These are phyloP conservation scores for Fraxinus quadrangulata DNA, from an alignment of 257 asterid genomes.

Conservation along the genomic window DNA sequence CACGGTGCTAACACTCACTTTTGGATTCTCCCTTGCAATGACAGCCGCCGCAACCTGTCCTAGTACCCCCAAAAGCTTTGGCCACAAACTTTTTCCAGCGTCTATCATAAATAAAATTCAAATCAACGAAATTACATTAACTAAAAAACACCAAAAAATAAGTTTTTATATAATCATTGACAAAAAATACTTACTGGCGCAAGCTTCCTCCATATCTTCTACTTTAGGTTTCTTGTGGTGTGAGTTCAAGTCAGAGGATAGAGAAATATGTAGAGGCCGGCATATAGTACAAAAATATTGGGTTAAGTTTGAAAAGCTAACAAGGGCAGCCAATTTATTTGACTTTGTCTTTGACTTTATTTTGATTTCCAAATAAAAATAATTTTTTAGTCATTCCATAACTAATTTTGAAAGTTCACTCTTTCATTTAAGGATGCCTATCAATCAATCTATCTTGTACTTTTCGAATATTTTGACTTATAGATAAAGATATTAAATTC, in stretches of 20 bases:
- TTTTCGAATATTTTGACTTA: too few relatives aligned
- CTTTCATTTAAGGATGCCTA: too few relatives aligned
- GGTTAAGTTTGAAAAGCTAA: not conserved
- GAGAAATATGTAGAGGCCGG: not conserved
- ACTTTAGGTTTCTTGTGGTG: not conserved
- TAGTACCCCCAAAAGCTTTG: slow-evolving; percentile 27
- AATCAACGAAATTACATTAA: not conserved
- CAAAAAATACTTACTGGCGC: slow-evolving; percentile 27
- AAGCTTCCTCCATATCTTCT: slow-evolving; percentile 26
- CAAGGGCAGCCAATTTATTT: not conserved
- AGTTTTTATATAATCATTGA: not conserved
- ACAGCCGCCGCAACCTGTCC: slow-evolving; percentile 21
- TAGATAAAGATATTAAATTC: too few relatives aligned
- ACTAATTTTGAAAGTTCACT: too few relatives aligned
- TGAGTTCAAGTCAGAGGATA: not conserved
- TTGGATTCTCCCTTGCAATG: slow-evolving; percentile 20
- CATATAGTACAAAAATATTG: not conserved
- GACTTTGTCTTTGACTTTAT: not conserved
- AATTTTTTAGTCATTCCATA: too few relatives aligned
- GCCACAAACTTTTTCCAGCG: slow-evolving; percentile 32
- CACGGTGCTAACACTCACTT: slow-evolving; percentile 17
- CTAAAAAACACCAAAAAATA: not conserved
- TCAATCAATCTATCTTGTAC: too few relatives aligned
- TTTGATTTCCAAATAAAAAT: too few relatives aligned
- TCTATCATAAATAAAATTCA: slow-evolving; percentile 2